These are phyloP conservation scores for Chlorokybus atmophyticus DNA, from an alignment of 139 green algal genomes.

Conservation along the genomic window DNA sequence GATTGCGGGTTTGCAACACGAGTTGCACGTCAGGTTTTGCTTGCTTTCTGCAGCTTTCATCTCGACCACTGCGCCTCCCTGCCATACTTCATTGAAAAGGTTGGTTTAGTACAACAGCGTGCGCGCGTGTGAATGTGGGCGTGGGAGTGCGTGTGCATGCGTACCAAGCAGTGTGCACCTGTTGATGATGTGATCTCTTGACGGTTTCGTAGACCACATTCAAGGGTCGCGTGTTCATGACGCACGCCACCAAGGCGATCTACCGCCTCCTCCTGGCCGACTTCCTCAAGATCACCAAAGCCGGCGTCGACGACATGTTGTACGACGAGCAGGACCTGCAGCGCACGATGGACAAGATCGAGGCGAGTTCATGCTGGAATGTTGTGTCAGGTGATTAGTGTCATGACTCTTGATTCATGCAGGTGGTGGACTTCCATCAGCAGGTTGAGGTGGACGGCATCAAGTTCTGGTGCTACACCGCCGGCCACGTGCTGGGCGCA, in stretches of 20 bases:
- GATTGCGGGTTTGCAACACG: no score
- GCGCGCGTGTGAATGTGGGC: constrained; percentile 17
- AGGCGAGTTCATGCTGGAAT: constrained; percentile 25
- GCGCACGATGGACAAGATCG: constrained; percentile 62
- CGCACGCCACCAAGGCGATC: constrained; percentile 94
- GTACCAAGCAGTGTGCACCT: background rate
- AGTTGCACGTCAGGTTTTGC: no score
- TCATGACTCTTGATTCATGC: background rate
- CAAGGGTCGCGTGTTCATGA: constrained; percentile 93
- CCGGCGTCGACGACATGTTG: constrained; percentile 47
- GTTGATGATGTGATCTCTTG: constrained; percentile 1
- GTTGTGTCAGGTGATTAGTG: background rate
- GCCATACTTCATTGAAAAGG: constrained; percentile 63
- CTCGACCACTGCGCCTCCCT: constrained; percentile 93
- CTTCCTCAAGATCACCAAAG: constrained; percentile 59
- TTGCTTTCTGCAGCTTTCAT: constrained; percentile 58
- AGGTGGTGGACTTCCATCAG: constrained; percentile 92
- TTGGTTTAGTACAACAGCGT: background rate
- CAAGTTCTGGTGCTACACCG: constrained; percentile 66
- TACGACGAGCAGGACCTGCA: constrained; percentile 76
- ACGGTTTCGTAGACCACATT: constrained; percentile 54
- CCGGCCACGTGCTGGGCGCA: constrained; percentile 91
- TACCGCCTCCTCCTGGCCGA: constrained; percentile 74
- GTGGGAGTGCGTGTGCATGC: background rate
- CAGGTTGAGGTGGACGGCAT: constrained; percentile 34